Percentiles rank a stretch among this genome's conserved stretches.
Conservation (phyloP, 1,284 basidiomycete genomes). For the Papiliotrema fonsecae region DNA sequence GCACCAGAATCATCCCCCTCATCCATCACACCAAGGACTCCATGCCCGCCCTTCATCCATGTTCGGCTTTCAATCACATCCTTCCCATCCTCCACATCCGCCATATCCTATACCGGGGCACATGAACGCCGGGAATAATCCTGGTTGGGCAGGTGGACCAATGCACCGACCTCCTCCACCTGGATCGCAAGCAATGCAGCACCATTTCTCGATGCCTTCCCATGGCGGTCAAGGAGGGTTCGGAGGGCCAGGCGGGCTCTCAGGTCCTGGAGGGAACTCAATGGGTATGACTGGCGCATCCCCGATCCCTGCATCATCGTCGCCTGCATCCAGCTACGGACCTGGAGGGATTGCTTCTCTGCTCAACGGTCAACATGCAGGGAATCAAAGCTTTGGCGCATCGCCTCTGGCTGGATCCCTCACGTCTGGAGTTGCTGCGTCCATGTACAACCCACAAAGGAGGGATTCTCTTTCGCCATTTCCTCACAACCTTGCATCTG, state of each 20-base stretch:
- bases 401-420: slow-evolving; percentile 43
- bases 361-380: slow-evolving; percentile 23
- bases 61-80: slow-evolving; percentile 9
- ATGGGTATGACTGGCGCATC: slow-evolving; percentile 14
- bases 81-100: slow-evolving; percentile 10
- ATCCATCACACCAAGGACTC: slow-evolving; percentile 17
- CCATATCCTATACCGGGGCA: slow-evolving; percentile 17
- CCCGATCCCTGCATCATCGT: slow-evolving; percentile 13
- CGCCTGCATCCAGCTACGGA: slow-evolving; percentile 14
- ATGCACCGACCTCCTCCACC: slow-evolving; percentile 4
- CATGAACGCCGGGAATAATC: too few species aligned
- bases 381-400: slow-evolving; percentile 24
- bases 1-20: too few species aligned
- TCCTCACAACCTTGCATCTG: slow-evolving; percentile 10
- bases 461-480: slow-evolving; percentile 9
- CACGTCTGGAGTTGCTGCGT: slow-evolving; percentile 13
- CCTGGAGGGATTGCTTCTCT: slow-evolving; percentile 14
- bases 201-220: neutral
- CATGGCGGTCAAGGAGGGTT: slow-evolving; percentile 6
- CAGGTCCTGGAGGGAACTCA: slow-evolving; percentile 11
- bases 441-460: neutral
- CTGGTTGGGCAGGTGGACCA: slow-evolving; percentile 28
- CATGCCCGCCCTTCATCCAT: slow-evolving; percentile 12
- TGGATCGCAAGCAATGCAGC: slow-evolving; percentile 12
- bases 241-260: too few species aligned